Base-by-base conservation (phyloP, 1,284 basidiomycete species). In the Dichomitus squalens region DNA sequence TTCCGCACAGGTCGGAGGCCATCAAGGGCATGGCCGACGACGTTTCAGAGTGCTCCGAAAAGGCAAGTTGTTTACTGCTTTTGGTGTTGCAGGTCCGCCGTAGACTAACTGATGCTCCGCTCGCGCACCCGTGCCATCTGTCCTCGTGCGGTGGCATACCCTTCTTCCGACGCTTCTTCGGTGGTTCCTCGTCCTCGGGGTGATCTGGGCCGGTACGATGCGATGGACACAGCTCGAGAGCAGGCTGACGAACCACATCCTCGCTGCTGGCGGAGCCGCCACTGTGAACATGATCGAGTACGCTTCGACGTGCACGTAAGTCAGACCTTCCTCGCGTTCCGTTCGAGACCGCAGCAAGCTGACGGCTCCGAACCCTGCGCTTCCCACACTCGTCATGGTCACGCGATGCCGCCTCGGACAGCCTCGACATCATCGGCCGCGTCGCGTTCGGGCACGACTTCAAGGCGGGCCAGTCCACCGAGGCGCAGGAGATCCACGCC, bases 21-120 rank as follows among this genome's bases (percentile, higher is more conserved):
- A 58, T 66, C 61, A 68, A 65, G 58, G 66, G 66, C 50, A 68
- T 68, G 64, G 63, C 66, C 14, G 66, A 68, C 52, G 66, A 68
- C 57, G 63, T 68, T 3, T 62, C 61, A 21, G 63, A 68, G 44
- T 68, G 64, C 46, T 64, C 66, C 43, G 66, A 68, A 60, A 68
- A 68, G 64, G 66, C 65, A 60, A 61, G 64, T 49, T 23, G n/a
- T 11, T 43, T 60, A 27, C 59, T 53, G n/a, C 16, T 33, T 60
- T 6, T 34, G 59, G 58, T 25, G 18, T 23, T 23, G 6, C 16
- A 6, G 39, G 31, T n/a, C n/a, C 35, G 16, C 4, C 12, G 4
- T 4, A n/a, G 11, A 36, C 35, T 36, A 9, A 36, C 35, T 9
- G 35, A 33, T 33, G 31, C 7, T 33, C 31, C 35, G 9, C 9